A percentile compares a stretch with the other conserved stretches of the same genome.
Evolutionary conservation across 2,329 filamentous ascomycete genomes (phyloP).

Genomic region (Fusarium sp.): DNA sequence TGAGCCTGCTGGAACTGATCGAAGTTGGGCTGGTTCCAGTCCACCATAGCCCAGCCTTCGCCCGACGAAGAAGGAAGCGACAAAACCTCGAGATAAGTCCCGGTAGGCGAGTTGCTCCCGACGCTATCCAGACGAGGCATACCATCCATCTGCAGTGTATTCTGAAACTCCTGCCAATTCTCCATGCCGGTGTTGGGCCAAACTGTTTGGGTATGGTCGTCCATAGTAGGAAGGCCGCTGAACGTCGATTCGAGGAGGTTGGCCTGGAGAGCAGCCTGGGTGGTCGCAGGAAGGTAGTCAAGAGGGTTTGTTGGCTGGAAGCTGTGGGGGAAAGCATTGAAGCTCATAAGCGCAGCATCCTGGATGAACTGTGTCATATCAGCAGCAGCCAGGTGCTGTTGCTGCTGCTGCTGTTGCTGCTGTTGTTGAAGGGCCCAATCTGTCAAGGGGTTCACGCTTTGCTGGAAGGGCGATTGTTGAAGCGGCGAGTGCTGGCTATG

Average conservation of each 20-base stretch:
- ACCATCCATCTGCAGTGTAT: slow-evolving; percentile 65
- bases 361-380: slow-evolving; percentile 66
- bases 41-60: slow-evolving; percentile 87
- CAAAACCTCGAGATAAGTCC: slow-evolving; percentile 81
- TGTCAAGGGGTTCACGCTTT: slow-evolving; percentile 63
- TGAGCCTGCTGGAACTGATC: slow-evolving; percentile 69
- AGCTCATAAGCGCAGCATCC: slow-evolving; percentile 67
- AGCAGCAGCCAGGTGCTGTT: slow-evolving; percentile 53
- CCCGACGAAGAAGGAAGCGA: slow-evolving; percentile 85
- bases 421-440: slow-evolving; percentile 72
- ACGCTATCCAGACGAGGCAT: slow-evolving; percentile 55
- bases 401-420: slow-evolving; percentile 46
- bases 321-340: slow-evolving; percentile 62
- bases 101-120: slow-evolving; percentile 59
- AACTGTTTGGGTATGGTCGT: slow-evolving; percentile 65
- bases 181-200: slow-evolving; percentile 73
- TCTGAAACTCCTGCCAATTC: slow-evolving; percentile 84
- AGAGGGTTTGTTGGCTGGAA: slow-evolving; percentile 67
- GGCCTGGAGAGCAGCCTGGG: slow-evolving; percentile 71
- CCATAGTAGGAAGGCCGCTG: slow-evolving; percentile 65
- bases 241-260: slow-evolving; percentile 74
- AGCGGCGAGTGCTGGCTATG: slow-evolving; percentile 61
- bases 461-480: slow-evolving; percentile 67
- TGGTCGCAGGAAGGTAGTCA: slow-evolving; percentile 70
- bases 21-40: slow-evolving; percentile 74